Evolutionary conservation across 148 eudicot species (phyloP).

Genomic region (Talinum fruticosum): DNA sequence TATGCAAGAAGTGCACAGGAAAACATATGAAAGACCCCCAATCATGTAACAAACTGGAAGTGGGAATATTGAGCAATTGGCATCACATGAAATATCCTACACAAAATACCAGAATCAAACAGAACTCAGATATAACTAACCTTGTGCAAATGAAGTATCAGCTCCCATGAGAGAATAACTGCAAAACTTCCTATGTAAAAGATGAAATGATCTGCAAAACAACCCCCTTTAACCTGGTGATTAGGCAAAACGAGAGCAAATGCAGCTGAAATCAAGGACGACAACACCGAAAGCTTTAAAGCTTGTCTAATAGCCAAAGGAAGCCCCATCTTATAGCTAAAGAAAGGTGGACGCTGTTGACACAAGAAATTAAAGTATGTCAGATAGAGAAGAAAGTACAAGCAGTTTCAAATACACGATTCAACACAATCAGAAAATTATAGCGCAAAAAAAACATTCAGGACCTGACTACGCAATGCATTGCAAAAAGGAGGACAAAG

Average conservation of each 20-base stretch:
- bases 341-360: constrained; percentile 84
- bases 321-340: constrained; percentile 91
- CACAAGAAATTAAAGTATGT: constrained; percentile 16
- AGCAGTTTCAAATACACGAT: not conserved
- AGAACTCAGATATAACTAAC: constrained; percentile 33
- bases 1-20: not conserved
- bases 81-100: not conserved
- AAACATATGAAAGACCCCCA: not conserved
- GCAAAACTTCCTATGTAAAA: constrained; percentile 48
- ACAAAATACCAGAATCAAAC: not conserved
- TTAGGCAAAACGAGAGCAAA: constrained; percentile 34
- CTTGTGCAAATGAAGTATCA: constrained; percentile 84
- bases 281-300: constrained; percentile 49
- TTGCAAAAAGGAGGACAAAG: not conserved
- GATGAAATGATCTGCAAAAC: constrained; percentile 44
- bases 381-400: not conserved
- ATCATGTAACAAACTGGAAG: not conserved
- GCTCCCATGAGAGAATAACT: constrained; percentile 71
- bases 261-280: constrained; percentile 47
- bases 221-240: constrained; percentile 36
- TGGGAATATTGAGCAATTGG: not conserved
- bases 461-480: not conserved
- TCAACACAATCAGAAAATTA: not conserved
- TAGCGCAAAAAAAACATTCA: not conserved
- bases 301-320: constrained; percentile 53